Conservation (phyloP, 768 basidiomycete genomes). For the Goffeauzyma gilvescens region DNA sequence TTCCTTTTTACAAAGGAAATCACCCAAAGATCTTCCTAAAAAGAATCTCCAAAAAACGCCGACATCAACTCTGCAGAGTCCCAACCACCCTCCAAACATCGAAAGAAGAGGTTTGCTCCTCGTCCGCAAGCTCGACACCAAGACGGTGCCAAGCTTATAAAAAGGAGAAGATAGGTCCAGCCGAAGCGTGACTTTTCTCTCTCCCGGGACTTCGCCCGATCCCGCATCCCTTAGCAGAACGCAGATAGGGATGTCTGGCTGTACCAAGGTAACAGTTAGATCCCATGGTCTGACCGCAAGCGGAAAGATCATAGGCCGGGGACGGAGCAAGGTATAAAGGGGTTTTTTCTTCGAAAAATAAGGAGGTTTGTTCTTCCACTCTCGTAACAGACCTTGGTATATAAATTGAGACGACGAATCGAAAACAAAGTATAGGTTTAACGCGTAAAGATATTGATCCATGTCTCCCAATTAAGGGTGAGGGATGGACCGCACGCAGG, state of each 20-base stretch:
- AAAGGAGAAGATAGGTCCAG: too few species aligned
- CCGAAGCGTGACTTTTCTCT: too few species aligned
- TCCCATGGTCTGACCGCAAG: too few species aligned
- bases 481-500: constrained; percentile 16
- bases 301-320: constrained; percentile 21
- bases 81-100: constrained; percentile 6
- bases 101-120: not conserved
- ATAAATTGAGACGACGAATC: too few species aligned
- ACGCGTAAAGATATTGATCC: constrained; percentile 15
- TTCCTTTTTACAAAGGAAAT: constrained; percentile 2
- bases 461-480: not conserved
- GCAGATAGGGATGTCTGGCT: not conserved
- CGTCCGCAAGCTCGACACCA: not conserved
- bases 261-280: not conserved
- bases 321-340: too few species aligned
- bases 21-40: too few species aligned
- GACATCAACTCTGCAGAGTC: constrained; percentile 35
- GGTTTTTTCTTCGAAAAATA: too few species aligned
- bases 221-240: not conserved
- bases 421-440: too few species aligned
- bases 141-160: not conserved
- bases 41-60: too few species aligned
- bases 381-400: constrained; percentile 39
- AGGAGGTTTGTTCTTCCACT: constrained; percentile 37
- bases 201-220: not conserved